Evolutionary conservation across 176 grass and related monocot genomes (phyloP), one percentile per base, ranked within the genome.

Genomic region (Chrysopogon serrulatus): DNA sequence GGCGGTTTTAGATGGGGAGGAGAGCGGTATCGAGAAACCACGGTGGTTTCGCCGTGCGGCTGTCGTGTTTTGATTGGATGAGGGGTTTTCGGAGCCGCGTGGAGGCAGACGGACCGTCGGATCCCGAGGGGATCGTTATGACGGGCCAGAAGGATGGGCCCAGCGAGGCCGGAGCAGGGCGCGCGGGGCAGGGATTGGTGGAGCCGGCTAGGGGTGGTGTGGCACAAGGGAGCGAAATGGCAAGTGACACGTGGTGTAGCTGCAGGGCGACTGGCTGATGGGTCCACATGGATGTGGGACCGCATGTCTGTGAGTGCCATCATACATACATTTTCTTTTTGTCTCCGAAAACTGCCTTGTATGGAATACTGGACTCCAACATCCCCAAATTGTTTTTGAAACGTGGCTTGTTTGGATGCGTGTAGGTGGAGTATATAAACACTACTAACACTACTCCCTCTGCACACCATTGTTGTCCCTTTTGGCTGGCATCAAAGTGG

Each of bases 11-110:
- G 72, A 91, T 87, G 65, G 32, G 65, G 21, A 8, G 6, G 60
- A 51, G 39, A 71, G 86, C 56, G 75, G 79, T 88, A 40, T 84
- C 0, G 60, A n/a, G 27, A 88, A 81, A 86, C 92, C 79, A 23
- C 10, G 21, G 85, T 53, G 85, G 88, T 88, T 92, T 87, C 8
- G 0, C 1, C 0, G 66, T 8, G 6, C 3, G 30, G 91, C 78
- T 93, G 91, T 93, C 62, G 91, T 45, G 0, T 82, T 87, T 13
- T 76, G 0, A 74, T 96, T 96, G 86, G 91, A 1, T 0, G 0
- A 0, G 0, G 7, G 1, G 43, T 43, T n/a, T 8, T 17, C 35
- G 32, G n/a, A 74, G n/a, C 5, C 66, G 56, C 90, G 90, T 88
- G 90, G 85, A 72, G 2, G 1, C 17, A 75, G 75, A 21, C 1